phyloP scores from a whole-genome alignment of 768 basidiomycete genomes.

The Auricularia auricula-judae region DNA sequence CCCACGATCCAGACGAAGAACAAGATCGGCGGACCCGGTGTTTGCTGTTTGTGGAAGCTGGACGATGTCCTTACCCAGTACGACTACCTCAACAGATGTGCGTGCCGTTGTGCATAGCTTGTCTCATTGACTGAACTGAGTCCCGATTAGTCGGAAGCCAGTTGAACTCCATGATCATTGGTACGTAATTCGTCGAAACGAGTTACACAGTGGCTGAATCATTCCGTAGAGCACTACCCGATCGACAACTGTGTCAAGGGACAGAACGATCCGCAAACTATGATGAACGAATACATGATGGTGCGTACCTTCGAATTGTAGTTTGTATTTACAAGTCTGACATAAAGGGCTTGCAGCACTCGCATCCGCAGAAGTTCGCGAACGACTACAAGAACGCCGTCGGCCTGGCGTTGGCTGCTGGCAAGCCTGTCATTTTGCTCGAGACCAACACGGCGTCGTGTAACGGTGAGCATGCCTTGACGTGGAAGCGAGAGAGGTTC shows the following conservation, averaged over 20 bases:
- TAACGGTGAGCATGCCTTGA: constrained; percentile 16
- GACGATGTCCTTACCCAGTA: constrained; percentile 17
- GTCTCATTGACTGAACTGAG: constrained; percentile 2
- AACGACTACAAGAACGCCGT: constrained; percentile 37
- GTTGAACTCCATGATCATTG: neutral
- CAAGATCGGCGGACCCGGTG: constrained; percentile 51
- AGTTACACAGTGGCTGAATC: neutral
- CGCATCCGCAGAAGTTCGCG: constrained; percentile 9
- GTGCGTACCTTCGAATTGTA: neutral
- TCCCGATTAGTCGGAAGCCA: neutral
- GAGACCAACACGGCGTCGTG: constrained; percentile 55
- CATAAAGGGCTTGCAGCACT: constrained; percentile 11
- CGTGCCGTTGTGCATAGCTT: constrained; percentile 3
- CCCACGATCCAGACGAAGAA: constrained; percentile 27
- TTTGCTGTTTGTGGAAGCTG: constrained; percentile 31
- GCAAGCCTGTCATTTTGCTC: constrained; percentile 48
- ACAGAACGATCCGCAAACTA: constrained; percentile 2
- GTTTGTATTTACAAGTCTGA: neutral
- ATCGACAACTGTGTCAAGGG: constrained; percentile 1
- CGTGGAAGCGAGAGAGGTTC: too few relatives aligned
- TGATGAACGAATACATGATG: constrained; percentile 4
- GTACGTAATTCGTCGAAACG: constrained; percentile 1
- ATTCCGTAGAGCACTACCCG: neutral
- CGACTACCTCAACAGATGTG: constrained; percentile 18
- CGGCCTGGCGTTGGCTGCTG: constrained; percentile 24